Percentiles rank a stretch among this genome's conserved stretches.
These are phyloP conservation scores for Luffa acutangula DNA, from an alignment of 306 rosid genomes.

Conservation along the genomic window DNA sequence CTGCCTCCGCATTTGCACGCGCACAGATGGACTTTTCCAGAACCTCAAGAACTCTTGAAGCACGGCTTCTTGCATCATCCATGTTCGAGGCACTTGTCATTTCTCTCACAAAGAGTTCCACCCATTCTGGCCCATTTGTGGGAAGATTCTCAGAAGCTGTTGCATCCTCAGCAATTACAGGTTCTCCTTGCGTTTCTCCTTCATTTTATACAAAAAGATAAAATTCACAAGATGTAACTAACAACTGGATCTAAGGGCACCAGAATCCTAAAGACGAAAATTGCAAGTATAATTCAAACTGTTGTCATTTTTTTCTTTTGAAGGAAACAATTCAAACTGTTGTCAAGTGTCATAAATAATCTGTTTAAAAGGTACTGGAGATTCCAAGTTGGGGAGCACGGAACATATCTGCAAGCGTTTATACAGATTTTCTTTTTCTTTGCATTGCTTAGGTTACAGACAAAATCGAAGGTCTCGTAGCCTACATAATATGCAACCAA, in stretches of 20 bases:
- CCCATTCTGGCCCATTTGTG: constrained; percentile 66
- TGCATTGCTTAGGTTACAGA: neutral
- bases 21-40: constrained; percentile 60
- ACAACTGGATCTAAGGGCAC: neutral
- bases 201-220: neutral
- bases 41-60: constrained; percentile 64
- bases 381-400: neutral
- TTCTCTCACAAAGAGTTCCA: constrained; percentile 65
- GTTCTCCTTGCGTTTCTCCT: constrained; percentile 22
- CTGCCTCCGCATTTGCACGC: constrained; percentile 48
- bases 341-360: neutral
- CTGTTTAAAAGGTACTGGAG: neutral
- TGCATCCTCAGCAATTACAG: constrained; percentile 27
- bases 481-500: neutral
- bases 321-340: neutral
- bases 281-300: neutral
- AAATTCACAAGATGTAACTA: neutral
- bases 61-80: constrained; percentile 75
- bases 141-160: constrained; percentile 32
- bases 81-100: constrained; percentile 67
- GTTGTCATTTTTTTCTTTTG: neutral
- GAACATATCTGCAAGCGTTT: neutral
- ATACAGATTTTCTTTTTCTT: neutral
- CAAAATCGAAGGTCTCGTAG: neutral
- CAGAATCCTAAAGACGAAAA: neutral